phyloP scores from a whole-genome alignment of 148 eudicot genomes.

The Cornus kousa region DNA sequence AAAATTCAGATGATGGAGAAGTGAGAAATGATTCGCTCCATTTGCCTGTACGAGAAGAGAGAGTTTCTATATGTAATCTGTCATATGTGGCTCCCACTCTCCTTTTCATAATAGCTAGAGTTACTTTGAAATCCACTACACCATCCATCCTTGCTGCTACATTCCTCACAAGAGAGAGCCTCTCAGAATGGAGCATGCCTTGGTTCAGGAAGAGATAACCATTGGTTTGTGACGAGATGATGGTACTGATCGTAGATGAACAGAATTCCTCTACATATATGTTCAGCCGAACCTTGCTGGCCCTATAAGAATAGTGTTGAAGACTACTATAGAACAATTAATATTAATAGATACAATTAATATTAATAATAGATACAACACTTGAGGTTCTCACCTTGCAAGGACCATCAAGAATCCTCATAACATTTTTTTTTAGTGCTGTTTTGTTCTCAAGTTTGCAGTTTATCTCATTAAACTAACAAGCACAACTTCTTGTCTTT shows the following conservation, averaged over 20 bases:
- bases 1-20: too few species aligned
- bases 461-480: constrained; percentile 84
- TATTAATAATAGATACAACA: too few species aligned
- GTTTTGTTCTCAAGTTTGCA: constrained; percentile 67
- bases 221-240: constrained; percentile 18
- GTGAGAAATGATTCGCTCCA: too few species aligned
- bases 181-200: too few species aligned
- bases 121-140: too few species aligned
- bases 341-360: not conserved
- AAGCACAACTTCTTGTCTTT: constrained; percentile 83
- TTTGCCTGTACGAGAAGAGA: too few species aligned
- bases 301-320: constrained; percentile 47
- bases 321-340: not conserved
- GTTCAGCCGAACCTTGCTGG: constrained; percentile 97
- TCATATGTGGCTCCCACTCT: too few species aligned
- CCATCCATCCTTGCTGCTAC: too few species aligned
- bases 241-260: constrained; percentile 91
- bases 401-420: constrained; percentile 75
- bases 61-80: too few species aligned
- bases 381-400: constrained; percentile 48
- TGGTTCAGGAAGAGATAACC: too few species aligned
- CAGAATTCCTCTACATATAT: constrained; percentile 70
- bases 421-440: constrained; percentile 80
- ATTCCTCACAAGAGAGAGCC: too few species aligned
- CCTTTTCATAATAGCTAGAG: too few species aligned